These are phyloP conservation scores for Gossypium mustelinum DNA, from an alignment of 345 rosid species.

Conservation along the genomic window DNA sequence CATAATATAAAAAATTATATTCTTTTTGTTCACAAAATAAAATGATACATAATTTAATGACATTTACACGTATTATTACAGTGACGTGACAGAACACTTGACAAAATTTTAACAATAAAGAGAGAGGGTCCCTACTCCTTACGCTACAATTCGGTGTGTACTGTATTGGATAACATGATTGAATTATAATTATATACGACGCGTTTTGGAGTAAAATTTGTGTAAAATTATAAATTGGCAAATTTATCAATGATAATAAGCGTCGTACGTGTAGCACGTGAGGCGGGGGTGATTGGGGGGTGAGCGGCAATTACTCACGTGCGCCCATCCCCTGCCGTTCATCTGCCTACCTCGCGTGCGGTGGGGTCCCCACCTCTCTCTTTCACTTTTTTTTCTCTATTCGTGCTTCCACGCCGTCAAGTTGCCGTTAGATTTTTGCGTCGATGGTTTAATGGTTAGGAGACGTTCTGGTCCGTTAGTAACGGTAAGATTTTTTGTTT, in stretches of 20 bases:
- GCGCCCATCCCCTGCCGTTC: slow-evolving; percentile 11
- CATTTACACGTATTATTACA: not conserved
- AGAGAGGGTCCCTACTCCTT: too few relatives aligned
- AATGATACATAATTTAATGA: not conserved
- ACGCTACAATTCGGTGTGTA: too few relatives aligned
- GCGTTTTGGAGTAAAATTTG: not conserved
- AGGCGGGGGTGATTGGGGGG: not conserved
- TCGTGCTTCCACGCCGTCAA: not conserved
- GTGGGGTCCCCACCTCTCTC: not conserved
- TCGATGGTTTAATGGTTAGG: not conserved
- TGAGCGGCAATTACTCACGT: slow-evolving; percentile 6
- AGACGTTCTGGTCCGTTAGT: not conserved
- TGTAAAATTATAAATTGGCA: not conserved
- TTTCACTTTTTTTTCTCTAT: not conserved
- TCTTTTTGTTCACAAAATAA: not conserved
- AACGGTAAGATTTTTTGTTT: too few relatives aligned
- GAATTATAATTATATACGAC: too few relatives aligned
- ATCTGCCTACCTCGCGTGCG: not conserved
- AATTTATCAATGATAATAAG: too few relatives aligned
- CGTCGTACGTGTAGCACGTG: not conserved
- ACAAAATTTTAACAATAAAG: not conserved
- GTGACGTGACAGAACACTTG: too few relatives aligned
- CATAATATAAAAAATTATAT: too few relatives aligned
- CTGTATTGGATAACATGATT: too few relatives aligned
- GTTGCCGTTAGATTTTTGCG: not conserved